Evolutionary conservation across 75 land plant genomes (phyloP).

Genomic region (Cryptomeria japonica): DNA sequence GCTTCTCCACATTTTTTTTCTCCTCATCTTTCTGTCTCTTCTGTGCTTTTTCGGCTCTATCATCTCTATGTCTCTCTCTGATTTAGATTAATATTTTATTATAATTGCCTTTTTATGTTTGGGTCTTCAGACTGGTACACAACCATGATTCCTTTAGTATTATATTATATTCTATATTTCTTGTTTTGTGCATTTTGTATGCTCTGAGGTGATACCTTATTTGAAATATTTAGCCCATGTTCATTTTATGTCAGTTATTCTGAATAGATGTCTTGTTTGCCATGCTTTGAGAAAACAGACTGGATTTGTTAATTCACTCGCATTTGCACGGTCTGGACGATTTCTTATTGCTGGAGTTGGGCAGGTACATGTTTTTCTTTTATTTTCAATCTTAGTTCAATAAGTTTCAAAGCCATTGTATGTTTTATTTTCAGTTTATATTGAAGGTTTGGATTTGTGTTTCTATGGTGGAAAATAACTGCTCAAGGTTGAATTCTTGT

Average conservation of each 20-base stretch:
- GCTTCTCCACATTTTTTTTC: too few species aligned
- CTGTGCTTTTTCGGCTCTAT: too few species aligned
- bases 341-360: conserved; percentile 95
- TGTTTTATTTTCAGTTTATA: neutral
- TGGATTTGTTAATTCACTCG: conserved; percentile 93
- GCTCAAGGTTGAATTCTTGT: neutral
- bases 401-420: neutral
- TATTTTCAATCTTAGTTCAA: neutral
- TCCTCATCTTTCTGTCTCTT: too few species aligned
- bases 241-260: neutral
- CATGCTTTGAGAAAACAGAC: conserved; percentile 38
- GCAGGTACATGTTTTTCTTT: conserved; percentile 52
- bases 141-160: neutral
- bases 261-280: neutral
- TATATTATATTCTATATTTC: neutral
- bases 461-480: neutral
- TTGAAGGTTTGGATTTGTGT: neutral
- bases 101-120: neutral
- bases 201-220: neutral
- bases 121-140: neutral
- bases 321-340: conserved; percentile 84
- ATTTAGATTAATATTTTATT: too few species aligned
- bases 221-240: neutral
- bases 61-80: too few species aligned
- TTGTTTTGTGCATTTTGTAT: neutral